Evolutionary conservation across 2,329 filamentous ascomycete species (phyloP), one percentile per base, ranked within the genome.

Genomic region (Lasiodiplodia sp.): DNA sequence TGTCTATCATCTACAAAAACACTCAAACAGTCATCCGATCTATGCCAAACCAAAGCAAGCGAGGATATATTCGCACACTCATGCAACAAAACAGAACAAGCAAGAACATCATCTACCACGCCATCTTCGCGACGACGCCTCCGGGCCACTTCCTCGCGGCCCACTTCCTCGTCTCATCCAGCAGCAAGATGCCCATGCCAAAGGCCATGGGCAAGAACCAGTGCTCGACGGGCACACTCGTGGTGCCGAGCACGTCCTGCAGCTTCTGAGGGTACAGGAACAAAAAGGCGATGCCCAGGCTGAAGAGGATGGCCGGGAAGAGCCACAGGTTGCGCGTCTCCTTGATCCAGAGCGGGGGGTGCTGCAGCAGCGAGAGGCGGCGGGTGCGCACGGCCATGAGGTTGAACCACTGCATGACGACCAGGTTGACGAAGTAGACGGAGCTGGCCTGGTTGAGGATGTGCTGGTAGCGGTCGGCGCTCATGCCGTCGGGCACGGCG

Each of bases 401-500:
- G 75, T 91, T 92, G 83, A 93, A 93, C 84, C 89, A 90, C 83
- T 92, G 90, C 91, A 94, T 93, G 60, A 94, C 89, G 2, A 95
- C 92, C 25, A 95, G 82, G 69, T 90, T 94, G 72, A 94, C 87
- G 73, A 94, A 94, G 78, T 94, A 94, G 69, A 95, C 89, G 18
- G 89, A 91, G 47, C 87, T 90, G 0, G 90, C 91, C 70, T 86
- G 84, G 71, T 89, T 90, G 28, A 91, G 80, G 70, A 87, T 84
- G 34, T 81, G 77, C 0, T 79, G 81, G 73, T 89, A 87, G 68
- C 84, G 86, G 56, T 87, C 86, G 16, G 67, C 82, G 5, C 85
- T 73, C 44, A 82, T 76, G 66, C 88, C 88, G 73, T 68, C 69
- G 1, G 75, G 86, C 4, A 85, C 73, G 3, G 78, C 73, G 63